Percentiles rank a stretch among this genome's conserved stretches.
Conservation (phyloP, 106 monocot species). For the Acorus gramineus region DNA sequence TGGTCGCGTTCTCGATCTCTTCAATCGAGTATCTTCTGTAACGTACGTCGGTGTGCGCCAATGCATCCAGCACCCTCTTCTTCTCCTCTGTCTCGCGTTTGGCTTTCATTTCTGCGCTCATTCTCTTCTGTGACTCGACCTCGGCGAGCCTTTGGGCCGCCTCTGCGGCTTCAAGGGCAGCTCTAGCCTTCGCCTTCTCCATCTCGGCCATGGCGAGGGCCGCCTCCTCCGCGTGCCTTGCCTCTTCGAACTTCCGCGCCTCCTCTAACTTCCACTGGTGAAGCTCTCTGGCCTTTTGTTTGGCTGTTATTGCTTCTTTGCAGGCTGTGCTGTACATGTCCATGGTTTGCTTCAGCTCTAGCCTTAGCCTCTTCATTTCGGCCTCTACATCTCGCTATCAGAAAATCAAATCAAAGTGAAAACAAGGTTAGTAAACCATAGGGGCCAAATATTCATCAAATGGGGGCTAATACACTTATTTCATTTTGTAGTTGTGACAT, state of each 20-base stretch:
- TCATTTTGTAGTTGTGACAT: no score
- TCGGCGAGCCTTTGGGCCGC: conserved; percentile 23
- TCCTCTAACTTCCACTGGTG: conserved; percentile 31
- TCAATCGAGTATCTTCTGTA: conserved; percentile 31
- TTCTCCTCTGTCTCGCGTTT: conserved; percentile 21
- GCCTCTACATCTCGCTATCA: conserved; percentile 18
- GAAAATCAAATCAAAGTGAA: not conserved
- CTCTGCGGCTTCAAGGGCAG: conserved; percentile 22
- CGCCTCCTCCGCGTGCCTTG: conserved; percentile 21
- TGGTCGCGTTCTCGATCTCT: conserved; percentile 21
- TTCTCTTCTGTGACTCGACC: conserved; percentile 24
- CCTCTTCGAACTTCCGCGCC: conserved; percentile 11
- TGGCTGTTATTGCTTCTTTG: conserved; percentile 29
- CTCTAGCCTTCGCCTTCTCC: conserved; percentile 23
- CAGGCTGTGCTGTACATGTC: conserved; percentile 34
- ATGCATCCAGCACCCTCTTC: conserved; percentile 14
- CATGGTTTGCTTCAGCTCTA: conserved; percentile 38
- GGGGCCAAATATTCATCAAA: no score
- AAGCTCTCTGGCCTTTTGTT: conserved; percentile 31
- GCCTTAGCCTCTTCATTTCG: conserved; percentile 29
- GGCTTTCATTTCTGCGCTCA: conserved; percentile 18
- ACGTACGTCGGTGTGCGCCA: conserved; percentile 14
- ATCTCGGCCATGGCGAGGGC: conserved; percentile 21
- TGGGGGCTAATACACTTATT: no score
- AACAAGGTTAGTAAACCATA: not conserved